Base-by-base conservation (phyloP, 2,329 filamentous ascomycete genomes). In the Dothideomycetes sp. region DNA sequence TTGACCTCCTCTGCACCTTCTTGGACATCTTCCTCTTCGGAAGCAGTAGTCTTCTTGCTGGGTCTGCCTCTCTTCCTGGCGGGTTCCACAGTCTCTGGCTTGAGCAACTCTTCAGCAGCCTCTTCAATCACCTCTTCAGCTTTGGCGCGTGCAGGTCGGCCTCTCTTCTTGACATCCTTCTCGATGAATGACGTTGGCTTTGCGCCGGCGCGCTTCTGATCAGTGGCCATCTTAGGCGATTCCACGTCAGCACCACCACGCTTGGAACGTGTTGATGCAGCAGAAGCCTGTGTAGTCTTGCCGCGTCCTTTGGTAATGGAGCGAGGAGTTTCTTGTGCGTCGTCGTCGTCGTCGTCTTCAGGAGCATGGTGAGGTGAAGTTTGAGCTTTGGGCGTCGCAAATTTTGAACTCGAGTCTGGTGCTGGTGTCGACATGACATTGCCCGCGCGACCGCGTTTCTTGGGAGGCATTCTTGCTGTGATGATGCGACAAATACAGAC, bases 251-350 rank as follows among this genome's bases (percentile, higher is more conserved):
- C 29, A n/a, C 11, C 37, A 5, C 36, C 36, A 18, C 40, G 35
- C 31, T 38, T 42, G 16, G 40, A 22, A 37, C 40, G 40, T 29
- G 40, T 22, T 16, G 31, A 38, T 12, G 41, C 50, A 22, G 53
- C 53, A 19, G 52, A 54, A 7, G 48, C 46, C 19, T 51, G 48
- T 34, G 44, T 37, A 17, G 51, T 51, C 36, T 45, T 52, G 22
- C 52, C 49, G 38, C 46, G 45, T 15, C 34, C 45, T 22, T 44
- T 43, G 4, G 49, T 51, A 32, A 51, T 38, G 12, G 22, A 27
- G 22, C 7, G 7, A 27, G 22, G 22, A 7, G 22, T 27, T 27
- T 27, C 12, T 12, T 27, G 22, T 27, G 7, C 22, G 7, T 7
- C 12, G 22, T 7, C 22, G 7, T 27, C 22, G 7, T 7, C 22